Base-by-base conservation (phyloP, 2,329 filamentous ascomycete genomes). In the Aaosphaeria arxii region DNA sequence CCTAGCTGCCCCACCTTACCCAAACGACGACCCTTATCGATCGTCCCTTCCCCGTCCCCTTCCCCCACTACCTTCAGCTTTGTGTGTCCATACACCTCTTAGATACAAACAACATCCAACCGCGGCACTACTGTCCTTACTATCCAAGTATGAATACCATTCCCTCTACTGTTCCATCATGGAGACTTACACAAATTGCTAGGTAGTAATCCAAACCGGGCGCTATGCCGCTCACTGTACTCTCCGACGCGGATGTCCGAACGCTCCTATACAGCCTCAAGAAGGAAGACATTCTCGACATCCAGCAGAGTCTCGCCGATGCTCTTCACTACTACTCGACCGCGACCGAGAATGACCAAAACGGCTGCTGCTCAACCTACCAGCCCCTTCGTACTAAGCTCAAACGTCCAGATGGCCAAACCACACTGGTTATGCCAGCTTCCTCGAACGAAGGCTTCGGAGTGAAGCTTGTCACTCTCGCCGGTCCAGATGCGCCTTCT, bases 351-450 rank as follows among this genome's bases (percentile, higher is more conserved):
- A 76, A 79, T 35, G 72, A 80, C 33, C 68, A 63, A 4, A 76
- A 76, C 56, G 78, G 78, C 33, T 85, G 80, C 56, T 80, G 77
- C 46, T 78, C 81, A 2, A 74, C 76, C 7, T 84, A 81, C 52
- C 85, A 88, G 51, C 84, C 84, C 1, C 76, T 79, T 48, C 75
- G 83, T 38, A 85, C 82, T 1, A 74, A 78, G 2, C 76, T 87
- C 45, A 81, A 80, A 45, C 78, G 81, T 9, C 78, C 77, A 44
- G 78, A 84, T 74, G 83, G 83, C 4, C 77, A 78, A 31, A 83
- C 80, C 1, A 86, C 82, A 4, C 71, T 87, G 7, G 85, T 87
- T 68, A 85, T 87, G 82, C 85, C 85, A 2, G 83, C 83, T 9
- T 83, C 76, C 36, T 82, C 80, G 11, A 77, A 79, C 30, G 75